Evolutionary conservation across 768 basidiomycete genomes (phyloP).

Genomic region (Pholiota molesta): DNA sequence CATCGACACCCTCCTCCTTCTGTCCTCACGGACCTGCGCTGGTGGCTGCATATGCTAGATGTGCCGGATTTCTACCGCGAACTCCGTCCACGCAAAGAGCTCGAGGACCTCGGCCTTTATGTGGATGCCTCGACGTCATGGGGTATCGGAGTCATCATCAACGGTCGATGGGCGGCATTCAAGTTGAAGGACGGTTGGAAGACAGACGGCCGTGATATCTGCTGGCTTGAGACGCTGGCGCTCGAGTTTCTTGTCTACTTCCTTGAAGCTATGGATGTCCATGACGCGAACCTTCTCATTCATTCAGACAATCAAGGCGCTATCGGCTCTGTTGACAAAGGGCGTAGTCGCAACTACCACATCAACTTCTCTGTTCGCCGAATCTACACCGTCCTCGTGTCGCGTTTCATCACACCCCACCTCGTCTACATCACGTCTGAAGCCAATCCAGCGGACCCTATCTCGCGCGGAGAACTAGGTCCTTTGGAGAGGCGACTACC

Average conservation of each 20-base stretch:
- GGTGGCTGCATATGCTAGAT: constrained; percentile 30
- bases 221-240: constrained; percentile 29
- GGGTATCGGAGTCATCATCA: constrained; percentile 16
- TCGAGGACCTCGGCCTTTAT: constrained; percentile 4
- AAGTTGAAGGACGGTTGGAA: constrained; percentile 17
- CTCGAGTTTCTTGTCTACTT: constrained; percentile 24
- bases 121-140: constrained; percentile 20
- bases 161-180: constrained; percentile 10
- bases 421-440: constrained; percentile 28
- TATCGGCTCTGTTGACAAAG: constrained; percentile 34
- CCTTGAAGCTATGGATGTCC: constrained; percentile 11
- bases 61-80: constrained; percentile 8
- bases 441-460: constrained; percentile 29
- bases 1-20: constrained; percentile 21
- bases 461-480: constrained; percentile 28
- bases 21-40: constrained; percentile 29
- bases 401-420: constrained; percentile 11
- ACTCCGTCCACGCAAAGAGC: constrained; percentile 7
- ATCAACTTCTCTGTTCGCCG: constrained; percentile 33
- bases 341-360: constrained; percentile 30
- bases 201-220: constrained; percentile 23
- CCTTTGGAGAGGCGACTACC: background rate
- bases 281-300: constrained; percentile 23
- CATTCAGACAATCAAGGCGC: constrained; percentile 37
- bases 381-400: constrained; percentile 2